These are phyloP conservation scores for Pterocarpus macrocarpus DNA, from an alignment of 306 rosid genomes.

Conservation along the genomic window DNA sequence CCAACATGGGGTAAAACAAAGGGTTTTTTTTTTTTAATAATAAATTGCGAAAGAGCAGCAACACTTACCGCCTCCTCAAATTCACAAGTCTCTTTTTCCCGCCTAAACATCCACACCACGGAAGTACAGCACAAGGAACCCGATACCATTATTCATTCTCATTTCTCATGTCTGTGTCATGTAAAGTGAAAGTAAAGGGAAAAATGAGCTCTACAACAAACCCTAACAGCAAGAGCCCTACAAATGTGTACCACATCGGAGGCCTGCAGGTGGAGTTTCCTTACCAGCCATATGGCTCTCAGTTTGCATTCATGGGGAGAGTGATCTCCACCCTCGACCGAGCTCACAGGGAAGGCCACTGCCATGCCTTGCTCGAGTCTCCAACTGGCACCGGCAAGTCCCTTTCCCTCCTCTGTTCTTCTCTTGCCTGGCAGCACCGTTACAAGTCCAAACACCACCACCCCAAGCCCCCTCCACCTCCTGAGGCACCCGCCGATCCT, in stretches of 20 bases:
- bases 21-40: too few species aligned
- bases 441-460: slow-evolving; percentile 56
- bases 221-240: slow-evolving; percentile 57
- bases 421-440: slow-evolving; percentile 88
- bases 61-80: slow-evolving; percentile 19
- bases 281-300: slow-evolving; percentile 88
- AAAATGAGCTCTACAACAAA: slow-evolving; percentile 62
- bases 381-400: slow-evolving; percentile 97
- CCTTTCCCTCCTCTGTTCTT: slow-evolving; percentile 91
- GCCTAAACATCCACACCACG: slow-evolving; percentile 36
- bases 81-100: slow-evolving; percentile 43
- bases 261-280: slow-evolving; percentile 90
- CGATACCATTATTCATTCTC: neutral
- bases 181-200: neutral
- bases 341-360: slow-evolving; percentile 83
- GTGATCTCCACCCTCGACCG: slow-evolving; percentile 88
- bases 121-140: neutral
- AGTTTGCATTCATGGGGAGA: slow-evolving; percentile 89
- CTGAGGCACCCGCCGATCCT: slow-evolving; percentile 72
- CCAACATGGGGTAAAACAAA: too few species aligned
- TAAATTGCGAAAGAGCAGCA: neutral
- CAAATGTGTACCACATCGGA: slow-evolving; percentile 77
- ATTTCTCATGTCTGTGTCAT: neutral
- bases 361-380: slow-evolving; percentile 94
- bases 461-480: slow-evolving; percentile 63